Conservation (phyloP, 805 yeast genomes). For the Pachysolen tannophilus region DNA sequence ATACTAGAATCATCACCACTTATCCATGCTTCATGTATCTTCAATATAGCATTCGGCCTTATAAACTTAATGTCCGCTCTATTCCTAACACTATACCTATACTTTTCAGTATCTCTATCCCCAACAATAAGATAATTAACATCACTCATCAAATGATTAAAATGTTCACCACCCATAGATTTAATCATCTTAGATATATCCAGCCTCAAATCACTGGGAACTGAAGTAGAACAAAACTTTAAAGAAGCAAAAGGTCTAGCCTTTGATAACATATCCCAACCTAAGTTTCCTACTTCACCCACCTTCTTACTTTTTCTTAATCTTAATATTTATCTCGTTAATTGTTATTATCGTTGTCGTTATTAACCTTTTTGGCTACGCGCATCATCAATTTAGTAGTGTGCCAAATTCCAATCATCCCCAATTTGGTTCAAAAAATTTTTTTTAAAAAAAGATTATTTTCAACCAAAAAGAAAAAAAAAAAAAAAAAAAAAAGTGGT, state of each 20-base stretch:
- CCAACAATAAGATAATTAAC: slow-evolving; percentile 57
- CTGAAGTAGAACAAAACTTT: slow-evolving; percentile 51
- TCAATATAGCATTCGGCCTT: slow-evolving; percentile 33
- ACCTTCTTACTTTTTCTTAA: not conserved
- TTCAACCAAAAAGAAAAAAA: too few relatives aligned
- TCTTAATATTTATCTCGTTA: too few relatives aligned
- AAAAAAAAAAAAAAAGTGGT: too few relatives aligned
- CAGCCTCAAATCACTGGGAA: slow-evolving; percentile 31
- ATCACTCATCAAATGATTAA: slow-evolving; percentile 52
- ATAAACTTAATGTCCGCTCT: slow-evolving; percentile 54
- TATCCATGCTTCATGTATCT: slow-evolving; percentile 43
- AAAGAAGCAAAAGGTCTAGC: slow-evolving; percentile 35
- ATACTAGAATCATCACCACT: slow-evolving; percentile 33
- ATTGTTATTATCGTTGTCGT: too few relatives aligned
- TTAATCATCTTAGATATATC: slow-evolving; percentile 37
- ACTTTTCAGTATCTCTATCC: slow-evolving; percentile 46
- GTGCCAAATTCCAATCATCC: too few relatives aligned
- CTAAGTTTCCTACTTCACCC: not conserved
- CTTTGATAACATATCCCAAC: not conserved
- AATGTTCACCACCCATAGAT: slow-evolving; percentile 52
- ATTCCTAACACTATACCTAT: slow-evolving; percentile 38
- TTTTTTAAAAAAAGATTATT: too few relatives aligned
- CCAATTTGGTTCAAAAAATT: too few relatives aligned
- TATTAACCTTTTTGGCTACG: too few relatives aligned
- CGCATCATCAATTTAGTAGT: too few relatives aligned